Conservation (phyloP, 257 asterid genomes). For the Haberlea rhodopensis region DNA sequence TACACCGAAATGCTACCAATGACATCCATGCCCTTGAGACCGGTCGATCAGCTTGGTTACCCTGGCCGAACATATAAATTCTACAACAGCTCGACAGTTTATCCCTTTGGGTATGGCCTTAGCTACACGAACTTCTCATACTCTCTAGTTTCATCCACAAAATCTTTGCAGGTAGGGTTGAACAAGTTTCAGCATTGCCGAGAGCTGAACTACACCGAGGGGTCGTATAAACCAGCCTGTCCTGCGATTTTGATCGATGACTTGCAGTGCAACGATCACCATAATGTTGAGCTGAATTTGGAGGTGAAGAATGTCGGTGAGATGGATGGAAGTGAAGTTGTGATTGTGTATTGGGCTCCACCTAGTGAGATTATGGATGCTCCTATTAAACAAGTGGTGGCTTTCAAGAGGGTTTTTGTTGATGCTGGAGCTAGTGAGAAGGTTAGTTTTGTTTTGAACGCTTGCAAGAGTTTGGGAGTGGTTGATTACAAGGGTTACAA, state of each 20-base stretch:
- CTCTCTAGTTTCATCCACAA: background rate
- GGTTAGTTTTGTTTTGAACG: slow-evolving; percentile 29
- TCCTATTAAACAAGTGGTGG: slow-evolving; percentile 36
- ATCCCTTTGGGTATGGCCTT: slow-evolving; percentile 46
- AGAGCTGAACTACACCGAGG: slow-evolving; percentile 22
- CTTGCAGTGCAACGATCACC: background rate
- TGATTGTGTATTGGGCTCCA: slow-evolving; percentile 34
- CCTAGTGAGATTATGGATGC: slow-evolving; percentile 29
- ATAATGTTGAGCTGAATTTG: slow-evolving; percentile 12
- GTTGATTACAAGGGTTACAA: slow-evolving; percentile 30
- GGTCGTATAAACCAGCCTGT: slow-evolving; percentile 23
- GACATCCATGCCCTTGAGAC: slow-evolving; percentile 39
- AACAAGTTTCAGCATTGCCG: slow-evolving; percentile 35
- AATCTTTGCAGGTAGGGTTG: slow-evolving; percentile 9
- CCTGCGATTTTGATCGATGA: slow-evolving; percentile 30
- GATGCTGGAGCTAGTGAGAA: slow-evolving; percentile 18
- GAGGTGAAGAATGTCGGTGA: slow-evolving; percentile 31
- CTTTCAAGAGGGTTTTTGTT: slow-evolving; percentile 34
- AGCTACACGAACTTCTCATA: slow-evolving; percentile 41
- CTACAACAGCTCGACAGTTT: slow-evolving; percentile 37
- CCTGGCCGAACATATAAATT: slow-evolving; percentile 54
- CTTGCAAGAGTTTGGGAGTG: slow-evolving; percentile 35
- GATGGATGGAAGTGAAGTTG: slow-evolving; percentile 30
- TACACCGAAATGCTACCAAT: slow-evolving; percentile 32
- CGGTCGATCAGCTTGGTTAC: slow-evolving; percentile 28